A percentile compares a stretch with the other conserved stretches of the same genome.
phyloP scores from a whole-genome alignment of 192 early-diverging fungal genomes.

The Piromyces sp. region DNA sequence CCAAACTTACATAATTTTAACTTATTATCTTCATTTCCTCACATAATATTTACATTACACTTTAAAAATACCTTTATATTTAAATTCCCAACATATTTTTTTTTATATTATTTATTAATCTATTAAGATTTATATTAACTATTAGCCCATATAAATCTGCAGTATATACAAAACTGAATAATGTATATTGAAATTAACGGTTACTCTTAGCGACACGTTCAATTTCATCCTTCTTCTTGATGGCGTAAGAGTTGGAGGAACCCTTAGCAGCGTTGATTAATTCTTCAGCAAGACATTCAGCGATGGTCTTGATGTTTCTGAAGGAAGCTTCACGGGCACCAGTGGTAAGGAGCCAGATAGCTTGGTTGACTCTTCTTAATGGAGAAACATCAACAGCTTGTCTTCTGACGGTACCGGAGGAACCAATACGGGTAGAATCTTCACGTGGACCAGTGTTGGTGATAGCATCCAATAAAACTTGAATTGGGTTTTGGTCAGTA shows the following conservation, averaged over 20 bases:
- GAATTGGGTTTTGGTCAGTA: constrained; percentile 95
- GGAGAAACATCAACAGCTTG: constrained; percentile 99
- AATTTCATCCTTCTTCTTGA: constrained; percentile 99
- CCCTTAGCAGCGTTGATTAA: constrained; percentile 97
- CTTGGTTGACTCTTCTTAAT: constrained; percentile 92
- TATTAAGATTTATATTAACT: background rate
- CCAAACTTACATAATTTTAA: too few relatives aligned
- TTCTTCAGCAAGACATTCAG: constrained; percentile 98
- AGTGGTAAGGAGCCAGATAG: constrained; percentile 81
- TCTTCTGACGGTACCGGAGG: constrained; percentile 91
- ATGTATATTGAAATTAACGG: background rate
- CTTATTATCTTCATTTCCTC: too few relatives aligned
- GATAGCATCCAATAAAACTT: constrained; percentile 94
- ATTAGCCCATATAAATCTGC: background rate
- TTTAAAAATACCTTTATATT: too few relatives aligned
- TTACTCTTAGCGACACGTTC: constrained; percentile 47
- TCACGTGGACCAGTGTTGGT: constrained; percentile 98
- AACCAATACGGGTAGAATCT: constrained; percentile 97
- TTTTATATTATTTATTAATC: background rate
- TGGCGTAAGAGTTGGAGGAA: constrained; percentile 98
- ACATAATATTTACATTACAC: too few relatives aligned
- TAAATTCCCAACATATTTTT: background rate
- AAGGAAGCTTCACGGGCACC: constrained; percentile 95
- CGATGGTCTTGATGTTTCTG: constrained; percentile 99
- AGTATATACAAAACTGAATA: background rate